A percentile compares a stretch with the other conserved stretches of the same genome.
phyloP scores from a whole-genome alignment of 202 grass and related monocot species.

The Bolboschoenoplectus hybrid region DNA sequence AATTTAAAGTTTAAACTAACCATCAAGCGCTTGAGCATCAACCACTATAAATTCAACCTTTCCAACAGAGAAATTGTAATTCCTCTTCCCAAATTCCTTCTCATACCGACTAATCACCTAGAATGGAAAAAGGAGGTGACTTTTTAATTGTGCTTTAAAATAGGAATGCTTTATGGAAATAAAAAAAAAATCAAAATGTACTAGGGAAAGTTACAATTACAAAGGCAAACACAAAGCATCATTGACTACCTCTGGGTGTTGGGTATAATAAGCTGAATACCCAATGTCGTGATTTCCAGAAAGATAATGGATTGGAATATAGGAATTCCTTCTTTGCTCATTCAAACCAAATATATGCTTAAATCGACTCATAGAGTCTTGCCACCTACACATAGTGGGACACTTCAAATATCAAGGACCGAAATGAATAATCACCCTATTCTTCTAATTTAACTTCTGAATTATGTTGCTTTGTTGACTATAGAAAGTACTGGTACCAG shows the following conservation, averaged over 20 bases:
- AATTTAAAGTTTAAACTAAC: slow-evolving; percentile 45
- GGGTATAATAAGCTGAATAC: slow-evolving; percentile 67
- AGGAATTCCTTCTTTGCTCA: slow-evolving; percentile 56
- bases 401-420: slow-evolving; percentile 16
- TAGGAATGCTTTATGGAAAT: background rate
- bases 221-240: slow-evolving; percentile 13
- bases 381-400: slow-evolving; percentile 60
- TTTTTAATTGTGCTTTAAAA: slow-evolving; percentile 30
- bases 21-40: slow-evolving; percentile 97
- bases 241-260: slow-evolving; percentile 66
- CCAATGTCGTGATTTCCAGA: slow-evolving; percentile 98
- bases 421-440: slow-evolving; percentile 25
- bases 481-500: background rate
- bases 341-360: slow-evolving; percentile 88
- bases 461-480: background rate
- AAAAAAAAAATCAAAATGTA: slow-evolving; percentile 19
- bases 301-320: slow-evolving; percentile 74
- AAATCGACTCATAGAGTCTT: slow-evolving; percentile 79
- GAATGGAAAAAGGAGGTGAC: slow-evolving; percentile 34
- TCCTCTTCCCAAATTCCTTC: slow-evolving; percentile 89
- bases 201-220: slow-evolving; percentile 5
- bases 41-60: slow-evolving; percentile 84
- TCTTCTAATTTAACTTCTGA: slow-evolving; percentile 17
- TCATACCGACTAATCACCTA: slow-evolving; percentile 78
- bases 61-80: slow-evolving; percentile 80